These are phyloP conservation scores for Musa schizocarpa DNA, from an alignment of 176 grass and related monocot genomes.

Conservation along the genomic window DNA sequence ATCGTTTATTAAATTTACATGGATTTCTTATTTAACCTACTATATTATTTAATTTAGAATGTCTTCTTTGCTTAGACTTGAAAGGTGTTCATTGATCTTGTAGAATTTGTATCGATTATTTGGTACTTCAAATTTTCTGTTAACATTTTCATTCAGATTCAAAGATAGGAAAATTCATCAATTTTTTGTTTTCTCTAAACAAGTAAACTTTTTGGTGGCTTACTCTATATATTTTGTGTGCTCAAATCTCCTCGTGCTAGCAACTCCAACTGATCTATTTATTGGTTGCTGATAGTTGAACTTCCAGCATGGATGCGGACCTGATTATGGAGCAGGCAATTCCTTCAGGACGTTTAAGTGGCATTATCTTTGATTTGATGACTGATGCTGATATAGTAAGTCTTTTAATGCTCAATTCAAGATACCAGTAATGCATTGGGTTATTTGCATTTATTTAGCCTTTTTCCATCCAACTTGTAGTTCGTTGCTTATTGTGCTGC, in stretches of 20 bases:
- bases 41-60: too few relatives aligned
- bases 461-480: too few relatives aligned
- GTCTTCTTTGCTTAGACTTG: too few relatives aligned
- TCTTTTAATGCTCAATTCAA: background rate
- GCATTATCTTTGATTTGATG: slow-evolving; percentile 66
- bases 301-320: slow-evolving; percentile 31
- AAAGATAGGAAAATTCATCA: background rate
- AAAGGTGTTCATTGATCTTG: too few relatives aligned
- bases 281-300: background rate
- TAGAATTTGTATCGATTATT: too few relatives aligned
- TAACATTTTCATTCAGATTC: too few relatives aligned
- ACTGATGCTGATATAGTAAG: slow-evolving; percentile 67
- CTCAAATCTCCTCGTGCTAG: background rate
- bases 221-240: background rate
- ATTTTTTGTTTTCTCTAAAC: background rate
- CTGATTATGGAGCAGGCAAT: slow-evolving; percentile 21
- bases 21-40: too few relatives aligned
- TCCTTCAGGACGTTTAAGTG: slow-evolving; percentile 35
- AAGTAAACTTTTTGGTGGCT: background rate
- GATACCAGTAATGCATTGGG: too few relatives aligned
- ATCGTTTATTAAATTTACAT: too few relatives aligned
- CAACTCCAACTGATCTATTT: background rate
- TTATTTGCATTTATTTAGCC: too few relatives aligned
- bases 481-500: too few relatives aligned
- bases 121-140: too few relatives aligned